phyloP scores from a whole-genome alignment of 257 asterid species.

The Penstemon newberryi region DNA sequence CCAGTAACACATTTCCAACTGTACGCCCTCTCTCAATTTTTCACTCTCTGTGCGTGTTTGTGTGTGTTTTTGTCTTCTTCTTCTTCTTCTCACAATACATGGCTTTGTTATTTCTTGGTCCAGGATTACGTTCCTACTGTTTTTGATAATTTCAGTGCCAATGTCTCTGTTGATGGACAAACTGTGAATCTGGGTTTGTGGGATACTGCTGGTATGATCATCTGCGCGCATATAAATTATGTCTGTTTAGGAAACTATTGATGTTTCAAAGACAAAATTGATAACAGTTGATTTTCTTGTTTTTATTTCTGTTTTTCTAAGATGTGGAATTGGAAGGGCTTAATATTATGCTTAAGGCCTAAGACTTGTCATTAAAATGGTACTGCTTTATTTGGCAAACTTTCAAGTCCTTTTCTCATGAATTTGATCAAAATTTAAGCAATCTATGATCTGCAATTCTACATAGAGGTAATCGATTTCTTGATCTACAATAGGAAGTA shows the following conservation, averaged over 20 bases:
- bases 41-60: not conserved
- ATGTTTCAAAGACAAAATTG: not conserved
- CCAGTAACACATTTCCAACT: conserved; percentile 59
- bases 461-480: no score
- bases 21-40: conserved; percentile 22
- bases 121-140: conserved; percentile 62
- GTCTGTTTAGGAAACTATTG: not conserved
- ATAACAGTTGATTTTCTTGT: not conserved
- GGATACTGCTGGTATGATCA: conserved; percentile 59
- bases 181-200: conserved; percentile 63
- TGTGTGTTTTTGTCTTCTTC: not conserved
- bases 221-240: not conserved
- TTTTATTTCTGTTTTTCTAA: no score
- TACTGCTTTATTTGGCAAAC: no score
- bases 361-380: no score
- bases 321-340: no score
- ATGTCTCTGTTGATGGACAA: conserved; percentile 51
- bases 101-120: conserved; percentile 19
- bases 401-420: not conserved
- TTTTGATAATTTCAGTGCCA: conserved; percentile 57
- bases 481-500: no score
- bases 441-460: no score
- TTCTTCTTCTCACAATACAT: not conserved
- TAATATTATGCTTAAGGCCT: no score
- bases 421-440: not conserved